A percentile compares a stretch with the other conserved stretches of the same genome.
Evolutionary conservation across 148 eudicot genomes (phyloP).

Genomic region (Arbutus unedo): DNA sequence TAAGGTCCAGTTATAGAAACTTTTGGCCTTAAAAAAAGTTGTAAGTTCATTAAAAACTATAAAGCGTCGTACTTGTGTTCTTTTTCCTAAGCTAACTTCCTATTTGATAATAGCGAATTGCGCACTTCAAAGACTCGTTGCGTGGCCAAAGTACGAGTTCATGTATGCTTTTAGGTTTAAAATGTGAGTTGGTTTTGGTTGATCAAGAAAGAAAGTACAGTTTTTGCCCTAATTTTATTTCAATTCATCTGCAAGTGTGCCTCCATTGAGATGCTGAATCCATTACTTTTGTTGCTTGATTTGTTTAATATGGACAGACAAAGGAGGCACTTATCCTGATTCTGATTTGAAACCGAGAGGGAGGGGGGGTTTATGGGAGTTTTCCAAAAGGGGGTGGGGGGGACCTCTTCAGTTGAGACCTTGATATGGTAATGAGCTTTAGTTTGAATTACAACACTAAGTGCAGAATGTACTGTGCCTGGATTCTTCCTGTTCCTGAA

Average conservation of each 20-base stretch:
- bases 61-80: background rate
- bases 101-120: constrained; percentile 6
- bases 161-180: constrained; percentile 12
- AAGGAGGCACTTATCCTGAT: background rate
- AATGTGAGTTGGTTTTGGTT: constrained; percentile 24
- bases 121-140: constrained; percentile 25
- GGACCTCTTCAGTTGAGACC: constrained; percentile 14
- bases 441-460: background rate
- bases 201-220: constrained; percentile 47
- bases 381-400: constrained; percentile 21
- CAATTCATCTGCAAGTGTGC: background rate
- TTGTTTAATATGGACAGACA: background rate
- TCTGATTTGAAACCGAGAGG: background rate
- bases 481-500: background rate
- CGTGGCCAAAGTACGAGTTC: constrained; percentile 31
- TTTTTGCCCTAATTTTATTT: constrained; percentile 9
- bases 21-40: too few relatives aligned
- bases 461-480: constrained; percentile 15
- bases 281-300: background rate
- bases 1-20: too few relatives aligned
- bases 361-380: background rate
- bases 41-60: constrained; percentile 4
- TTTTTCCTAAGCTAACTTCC: background rate
- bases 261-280: background rate
- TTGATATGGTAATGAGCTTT: constrained; percentile 20